Percentiles rank a stretch among this genome's conserved stretches.
These are phyloP conservation scores for Malbranchea cinnamomea DNA, from an alignment of 2,329 filamentous ascomycete species.

Conservation along the genomic window DNA sequence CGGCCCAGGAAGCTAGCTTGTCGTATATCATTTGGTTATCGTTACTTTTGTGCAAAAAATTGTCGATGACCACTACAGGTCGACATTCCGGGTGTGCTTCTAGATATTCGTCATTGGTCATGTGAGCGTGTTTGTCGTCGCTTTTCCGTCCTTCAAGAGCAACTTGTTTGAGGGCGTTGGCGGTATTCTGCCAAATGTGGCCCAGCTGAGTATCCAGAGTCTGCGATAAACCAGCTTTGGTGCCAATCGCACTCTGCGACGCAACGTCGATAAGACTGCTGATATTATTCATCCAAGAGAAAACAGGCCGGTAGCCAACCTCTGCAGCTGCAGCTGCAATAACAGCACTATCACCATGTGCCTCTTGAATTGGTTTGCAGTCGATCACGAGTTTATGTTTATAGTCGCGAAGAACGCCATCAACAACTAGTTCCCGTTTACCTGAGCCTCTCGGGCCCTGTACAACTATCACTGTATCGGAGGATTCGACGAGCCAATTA, in stretches of 20 bases:
- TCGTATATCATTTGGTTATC: conserved; percentile 53
- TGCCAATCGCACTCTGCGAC: conserved; percentile 82
- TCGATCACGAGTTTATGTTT: conserved; percentile 73
- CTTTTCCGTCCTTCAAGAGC: conserved; percentile 56
- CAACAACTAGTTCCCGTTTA: conserved; percentile 73
- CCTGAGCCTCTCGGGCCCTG: conserved; percentile 85
- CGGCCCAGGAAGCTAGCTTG: conserved; percentile 79
- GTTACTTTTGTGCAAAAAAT: conserved; percentile 69
- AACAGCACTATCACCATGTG: conserved; percentile 70
- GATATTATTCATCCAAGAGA: conserved; percentile 91
- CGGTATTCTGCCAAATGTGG: conserved; percentile 79
- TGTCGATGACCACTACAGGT: conserved; percentile 78
- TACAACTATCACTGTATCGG: conserved; percentile 84
- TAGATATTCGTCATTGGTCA: conserved; percentile 74
- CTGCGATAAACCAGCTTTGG: conserved; percentile 88
- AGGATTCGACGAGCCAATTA: conserved; percentile 74
- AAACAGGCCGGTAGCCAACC: conserved; percentile 84
- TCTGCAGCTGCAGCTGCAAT: conserved; percentile 67
- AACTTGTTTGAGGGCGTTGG: conserved; percentile 62
- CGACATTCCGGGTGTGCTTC: conserved; percentile 75
- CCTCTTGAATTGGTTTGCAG: conserved; percentile 86
- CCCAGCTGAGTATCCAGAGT: conserved; percentile 76
- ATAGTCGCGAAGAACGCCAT: conserved; percentile 63
- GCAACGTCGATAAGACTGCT: conserved; percentile 86
- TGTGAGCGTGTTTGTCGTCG: conserved; percentile 53